These are phyloP conservation scores for Cochlearia excelsa DNA, from an alignment of 345 rosid genomes.

Conservation along the genomic window DNA sequence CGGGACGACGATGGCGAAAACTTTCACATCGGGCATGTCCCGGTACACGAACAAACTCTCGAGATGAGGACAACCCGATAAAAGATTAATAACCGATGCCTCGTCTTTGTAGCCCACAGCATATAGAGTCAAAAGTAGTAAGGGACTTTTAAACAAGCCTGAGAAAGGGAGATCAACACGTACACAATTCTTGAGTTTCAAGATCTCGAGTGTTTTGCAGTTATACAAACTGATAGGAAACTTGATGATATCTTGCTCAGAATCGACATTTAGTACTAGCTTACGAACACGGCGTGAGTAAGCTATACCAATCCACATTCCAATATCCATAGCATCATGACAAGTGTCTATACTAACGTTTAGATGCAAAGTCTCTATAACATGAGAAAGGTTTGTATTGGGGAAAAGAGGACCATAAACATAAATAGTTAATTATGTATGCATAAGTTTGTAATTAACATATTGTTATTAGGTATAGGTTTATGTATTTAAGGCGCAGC, in stretches of 20 bases:
- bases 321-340: not conserved
- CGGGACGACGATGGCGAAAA: no score
- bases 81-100: not conserved
- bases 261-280: not conserved
- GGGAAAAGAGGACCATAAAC: no score
- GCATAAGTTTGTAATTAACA: no score
- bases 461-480: no score
- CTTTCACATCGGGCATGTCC: no score
- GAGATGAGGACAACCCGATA: conserved; percentile 16
- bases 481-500: no score
- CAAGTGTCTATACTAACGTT: not conserved
- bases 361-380: conserved; percentile 3
- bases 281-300: not conserved
- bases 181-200: not conserved
- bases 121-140: not conserved
- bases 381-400: no score
- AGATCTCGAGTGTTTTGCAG: not conserved
- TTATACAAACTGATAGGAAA: conserved; percentile 11
- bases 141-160: not conserved
- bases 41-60: not conserved
- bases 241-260: not conserved
- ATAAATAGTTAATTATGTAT: no score
- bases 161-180: not conserved
- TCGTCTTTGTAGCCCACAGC: not conserved
- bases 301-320: not conserved